Base-by-base conservation (phyloP, 345 rosid species). In the Zanthoxylum bungeanum region DNA sequence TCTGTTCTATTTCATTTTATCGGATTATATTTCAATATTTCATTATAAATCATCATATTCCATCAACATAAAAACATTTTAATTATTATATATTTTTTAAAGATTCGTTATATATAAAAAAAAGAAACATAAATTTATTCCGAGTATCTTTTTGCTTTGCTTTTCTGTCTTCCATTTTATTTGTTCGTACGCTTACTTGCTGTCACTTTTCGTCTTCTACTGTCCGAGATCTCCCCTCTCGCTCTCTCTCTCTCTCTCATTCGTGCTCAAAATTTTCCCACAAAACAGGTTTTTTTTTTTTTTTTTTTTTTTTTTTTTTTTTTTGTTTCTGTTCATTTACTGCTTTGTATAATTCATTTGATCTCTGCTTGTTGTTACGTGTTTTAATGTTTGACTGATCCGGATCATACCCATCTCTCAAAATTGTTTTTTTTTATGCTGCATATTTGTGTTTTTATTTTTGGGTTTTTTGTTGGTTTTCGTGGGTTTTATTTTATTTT, bases 401-500 rank as follows among this genome's bases (percentile, higher is more conserved):
- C 25, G 59, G 34, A 60, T 60, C 74, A 70, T 47, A 9, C 59
- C 25, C 28, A 28, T 2, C 7, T 58, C 27, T 69, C 4, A 6
- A 42, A n/a, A 2, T 47, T 31, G 0, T 46, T n/a, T 7, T 17
- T 40, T 2, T 57, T 22, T 19, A 44, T n/a, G 2, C 27, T 2
- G 11, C 0, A 3, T 28, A 30, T 5, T 3, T 21, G 2, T 7
- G 2, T 21, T 21, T 11, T 10, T 22, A 24, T 56, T 24, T n/a
- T 28, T 40, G 40, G 56, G 53, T n/a, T n/a, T n/a, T n/a, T n/a
- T n/a, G n/a, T n/a, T n/a, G 66, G 66, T 46, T 60, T 60, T 70
- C 22, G 12, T 33, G 59, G 58, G 57, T 70, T 70, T 58, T 30
- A 22, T 21, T 55, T 50, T 51, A 2, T 37, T 37, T 27, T 19